phyloP scores from a whole-genome alignment of 371 early-diverging fungal genomes.

The Chytridiales sp. region DNA sequence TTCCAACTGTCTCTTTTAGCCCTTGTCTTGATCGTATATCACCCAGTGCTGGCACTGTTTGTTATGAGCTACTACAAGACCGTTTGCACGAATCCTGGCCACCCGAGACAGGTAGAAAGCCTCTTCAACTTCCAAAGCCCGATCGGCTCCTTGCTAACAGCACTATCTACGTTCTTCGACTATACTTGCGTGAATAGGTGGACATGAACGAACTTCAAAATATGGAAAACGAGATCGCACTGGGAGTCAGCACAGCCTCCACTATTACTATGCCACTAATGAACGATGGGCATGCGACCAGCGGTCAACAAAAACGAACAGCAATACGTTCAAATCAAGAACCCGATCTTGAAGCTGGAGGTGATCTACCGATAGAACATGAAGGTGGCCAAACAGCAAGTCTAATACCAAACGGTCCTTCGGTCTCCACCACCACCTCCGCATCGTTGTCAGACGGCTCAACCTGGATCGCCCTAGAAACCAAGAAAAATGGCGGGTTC shows the following conservation, averaged over 20 bases:
- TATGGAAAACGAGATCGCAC: not conserved
- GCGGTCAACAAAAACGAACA: not conserved
- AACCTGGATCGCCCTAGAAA: slow-evolving; percentile 28
- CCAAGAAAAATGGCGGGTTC: slow-evolving; percentile 56
- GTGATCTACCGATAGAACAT: too few relatives aligned
- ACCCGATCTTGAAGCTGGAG: too few relatives aligned
- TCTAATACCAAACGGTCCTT: too few relatives aligned
- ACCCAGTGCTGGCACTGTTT: slow-evolving; percentile 21
- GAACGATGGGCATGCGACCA: not conserved
- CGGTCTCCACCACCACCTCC: not conserved
- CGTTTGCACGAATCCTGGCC: slow-evolving; percentile 24
- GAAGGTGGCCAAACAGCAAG: too few relatives aligned
- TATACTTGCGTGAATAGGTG: too few relatives aligned
- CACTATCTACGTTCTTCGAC: too few relatives aligned
- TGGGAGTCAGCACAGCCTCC: not conserved
- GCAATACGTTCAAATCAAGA: too few relatives aligned
- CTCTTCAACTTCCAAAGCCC: not conserved
- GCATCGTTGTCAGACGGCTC: slow-evolving; percentile 3
- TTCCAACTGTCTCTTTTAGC: too few relatives aligned
- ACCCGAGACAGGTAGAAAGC: slow-evolving; percentile 7
- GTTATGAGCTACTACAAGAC: slow-evolving; percentile 19
- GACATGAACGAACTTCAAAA: not conserved
- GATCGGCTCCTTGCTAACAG: too few relatives aligned
- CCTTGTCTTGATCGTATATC: slow-evolving; percentile 10
- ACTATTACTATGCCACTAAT: too few relatives aligned